Base-by-base conservation (phyloP, 2,329 filamentous ascomycete species). In the Phaeosphaeria sp. region DNA sequence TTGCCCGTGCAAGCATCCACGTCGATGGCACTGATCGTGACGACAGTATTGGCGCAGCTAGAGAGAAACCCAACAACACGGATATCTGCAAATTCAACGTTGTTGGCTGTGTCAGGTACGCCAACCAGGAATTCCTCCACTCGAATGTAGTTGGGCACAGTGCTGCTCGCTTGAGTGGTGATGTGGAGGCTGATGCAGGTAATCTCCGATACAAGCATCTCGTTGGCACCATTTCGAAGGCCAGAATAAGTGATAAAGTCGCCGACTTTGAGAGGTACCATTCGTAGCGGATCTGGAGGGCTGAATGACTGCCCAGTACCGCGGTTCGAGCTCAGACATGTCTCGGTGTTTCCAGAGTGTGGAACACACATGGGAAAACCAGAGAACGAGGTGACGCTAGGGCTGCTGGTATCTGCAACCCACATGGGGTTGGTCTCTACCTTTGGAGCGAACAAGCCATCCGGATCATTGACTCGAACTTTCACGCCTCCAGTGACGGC, bases 361-460 rank as follows among this genome's bases (percentile, higher is more conserved):
- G 81, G 82, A 18, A 84, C 79, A 55, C 82, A 84, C 82, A 84
- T 84, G 1, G 82, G 82, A 50, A 83, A 84, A 0, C 82, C 82
- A 13, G 79, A 80, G 67, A 82, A 84, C 1, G 81, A 78, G 2
- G 75, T 78, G 52, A 84, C 76, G 49, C 78, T 80, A 0, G 82
- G 82, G 56, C 78, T 84, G 55, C 79, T 72, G 53, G 82, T 81
- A 59, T 84, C 82, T 1, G 80, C 80, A 0, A 80, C 80, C 69
- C 82, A 83, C 55, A 79, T 77, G 0, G 80, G 80, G 8, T 57
- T 43, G 4, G 54, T 21, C 6, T 62, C 50, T 9, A 60, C 49
- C 18, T 59, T 51, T 3, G 75, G 73, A n/a, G 54, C 65, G 8
- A 80, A 83, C 5, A 79, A 73, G 2, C 73, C 80, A 51, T 80